Base-by-base conservation (phyloP, 2,329 filamentous ascomycete genomes). In the Fusarium irregulare region DNA sequence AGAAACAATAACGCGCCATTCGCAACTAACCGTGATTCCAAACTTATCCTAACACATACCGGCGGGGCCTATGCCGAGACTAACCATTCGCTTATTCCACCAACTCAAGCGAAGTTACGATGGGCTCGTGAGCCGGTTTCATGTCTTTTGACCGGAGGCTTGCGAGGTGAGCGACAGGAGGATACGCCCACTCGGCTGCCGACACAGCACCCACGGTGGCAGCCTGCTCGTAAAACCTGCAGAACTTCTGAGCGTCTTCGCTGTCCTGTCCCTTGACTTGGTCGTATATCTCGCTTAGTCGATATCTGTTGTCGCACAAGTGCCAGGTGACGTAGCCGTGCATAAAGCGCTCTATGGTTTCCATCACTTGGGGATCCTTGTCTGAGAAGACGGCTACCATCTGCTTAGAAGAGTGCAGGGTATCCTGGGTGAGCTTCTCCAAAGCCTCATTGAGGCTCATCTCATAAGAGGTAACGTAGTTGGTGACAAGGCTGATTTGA, bases 301-400 rank as follows among this genome's bases (percentile, higher is more conserved):
- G 30, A 18, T 50, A 50, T 18, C 47, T 16, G 6, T 8, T 12
- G 12, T 50, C 47, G 21, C 47, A 47, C 18, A 56, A 37, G 18
- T 47, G 37, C 53, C 40, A 56, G 6, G 49, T 53, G 2, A 53
- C 49, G n/a, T 53, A 53, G 13, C 49, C 49, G 7, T 53, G 49
- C 49, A 53, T 53, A 34, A 53, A 53, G 21, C 49, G 27, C 18
- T 53, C 49, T 7, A 53, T 53, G 21, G 49, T 53, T 34, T 53
- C 49, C 49, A 53, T 53, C 23, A 53, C 49, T 23, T 42, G 49
- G 14, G 49, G 49, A 16, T 53, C 49, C n/a, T 53, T 53, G n/a
- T 53, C 34, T 3, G 49, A 13, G 13, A 53, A 53, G 23, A 53
- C 49, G 27, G 49, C 49, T 7, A 50, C 47, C 47, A 50, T 50